Base-by-base conservation (phyloP, 805 yeast species). In the Monosporozyma aerobia region DNA sequence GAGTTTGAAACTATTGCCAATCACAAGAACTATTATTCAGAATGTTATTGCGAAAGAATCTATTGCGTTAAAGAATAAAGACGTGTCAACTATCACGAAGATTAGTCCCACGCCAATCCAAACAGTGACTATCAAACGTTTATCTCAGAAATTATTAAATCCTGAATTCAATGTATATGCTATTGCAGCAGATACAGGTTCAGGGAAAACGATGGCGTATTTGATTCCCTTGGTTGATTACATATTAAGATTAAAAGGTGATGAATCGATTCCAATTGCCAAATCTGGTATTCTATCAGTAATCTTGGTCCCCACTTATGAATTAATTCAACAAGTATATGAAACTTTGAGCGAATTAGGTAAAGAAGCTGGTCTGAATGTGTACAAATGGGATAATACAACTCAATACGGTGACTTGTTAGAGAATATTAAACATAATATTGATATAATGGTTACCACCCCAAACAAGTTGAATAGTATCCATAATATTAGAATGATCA, bases 151-250 rank as follows among this genome's bases (percentile, higher is more conserved):
- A 8, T 54, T 72, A 14, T 67, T 68, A 70, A 68, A 68, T 27
- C 66, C 65, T 7, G 70, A 74, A 54, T 60, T 82, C 48, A 81
- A 82, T 57, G 77, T 83, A 0, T 88, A 80, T 72, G 80, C 94
- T 2, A 68, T 92, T 51, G 97, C 98, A 0, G 96, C 97, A 2
- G 98, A 94, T 65, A 92, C 99, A 0, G 99, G 99, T 0, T 85
- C 96, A 0, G 99, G 99, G 8, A 92, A 92, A 64, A 92, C 99
- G 0, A 82, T 96, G 82, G 90, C 97, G 0, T 92, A 90, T 63
- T 64, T 94, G 55, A 81, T 86, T 0, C 90, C 96, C 0, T 56
- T 92, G 37, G 57, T 90, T 40, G 85, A 88, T 48, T 80, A 79
- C 56, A 68, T 90, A 56, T 78, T 81, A 54, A 82, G 83, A 53